Base-by-base conservation (phyloP, 805 yeast species). In the Metschnikowia sp. region DNA sequence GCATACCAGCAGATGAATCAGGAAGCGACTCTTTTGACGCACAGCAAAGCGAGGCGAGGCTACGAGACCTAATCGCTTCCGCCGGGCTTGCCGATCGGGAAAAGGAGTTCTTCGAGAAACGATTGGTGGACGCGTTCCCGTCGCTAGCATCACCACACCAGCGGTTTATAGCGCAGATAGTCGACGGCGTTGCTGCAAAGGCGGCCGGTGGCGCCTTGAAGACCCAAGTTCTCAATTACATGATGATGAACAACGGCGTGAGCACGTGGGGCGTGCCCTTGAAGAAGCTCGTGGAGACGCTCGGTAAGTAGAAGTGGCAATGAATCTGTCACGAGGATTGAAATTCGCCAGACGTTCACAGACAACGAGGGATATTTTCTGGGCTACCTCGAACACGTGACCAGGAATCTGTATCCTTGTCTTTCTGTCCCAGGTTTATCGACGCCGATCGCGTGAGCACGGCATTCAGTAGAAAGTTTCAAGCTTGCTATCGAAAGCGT, bases 241-340 rank as follows among this genome's bases (percentile, higher is more conserved):
- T 83, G 79, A 68, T 83, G 65, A 56, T 66, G 2, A 79, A 82
- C 54, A 75, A 73, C 37, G 82, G 86, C 0, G 77, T 79, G 10
- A 72, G 81, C 43, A 63, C 66, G 22, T 86, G 95, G 95, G 80
- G 86, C 51, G 72, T 80, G 26, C 85, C 91, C 3, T 68, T 86
- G 44, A 75, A 83, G 42, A 82, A 82, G 59, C 62, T 84, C 4
- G 49, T 62, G 40, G 53, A 50, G 48, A 36, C 44, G 31, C 19
- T 45, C 18, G 18, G 18, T 15, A 18, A 36, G 39, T 39, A 33
- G 18, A 22, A 32, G 28, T 11, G 19, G 45, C 35, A 4, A n/a
- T 13, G 11, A 10, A 9, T 40, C 18, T 8, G 18, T 15, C 18
- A 15, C 18, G 2, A 15, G 2, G 18, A 3, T 15, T 15, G 18